Conservation (phyloP, 2,329 filamentous ascomycete species). For the Nakataea oryzae region DNA sequence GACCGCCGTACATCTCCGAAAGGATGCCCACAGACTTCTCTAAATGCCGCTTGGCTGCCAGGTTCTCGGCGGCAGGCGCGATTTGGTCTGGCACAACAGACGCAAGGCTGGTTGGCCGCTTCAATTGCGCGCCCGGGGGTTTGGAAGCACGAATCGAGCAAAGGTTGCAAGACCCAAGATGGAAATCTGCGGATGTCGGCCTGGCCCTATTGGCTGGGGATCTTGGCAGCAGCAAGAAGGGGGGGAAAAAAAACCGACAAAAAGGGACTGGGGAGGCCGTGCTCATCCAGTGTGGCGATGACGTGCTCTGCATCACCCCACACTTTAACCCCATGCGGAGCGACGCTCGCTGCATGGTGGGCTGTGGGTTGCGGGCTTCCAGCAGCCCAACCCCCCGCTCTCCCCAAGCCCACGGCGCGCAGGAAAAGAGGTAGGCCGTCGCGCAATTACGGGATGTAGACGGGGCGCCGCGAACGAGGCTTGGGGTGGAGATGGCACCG, state of each 20-base stretch:
- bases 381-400: background rate
- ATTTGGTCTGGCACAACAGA: no score
- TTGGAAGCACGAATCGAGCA: no score
- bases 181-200: background rate
- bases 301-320: constrained; percentile 3
- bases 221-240: background rate
- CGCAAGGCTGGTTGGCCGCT: no score
- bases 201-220: background rate
- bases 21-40: no score
- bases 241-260: background rate
- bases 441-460: background rate
- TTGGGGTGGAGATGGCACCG: background rate
- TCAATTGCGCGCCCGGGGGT: no score
- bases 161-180: no score
- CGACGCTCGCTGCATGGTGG: no score
- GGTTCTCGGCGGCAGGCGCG: no score
- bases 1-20: no score
- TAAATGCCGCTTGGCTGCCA: no score
- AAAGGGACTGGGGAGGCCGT: no score
- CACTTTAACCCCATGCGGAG: background rate
- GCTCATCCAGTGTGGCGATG: constrained; percentile 1
- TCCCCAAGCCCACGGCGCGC: background rate
- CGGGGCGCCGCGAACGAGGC: background rate
- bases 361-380: background rate
- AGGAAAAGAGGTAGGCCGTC: background rate